Percentiles rank a stretch among this genome's conserved stretches.
Evolutionary conservation across 164 flowering plant genomes (phyloP).

Genomic region (Santalum album): DNA sequence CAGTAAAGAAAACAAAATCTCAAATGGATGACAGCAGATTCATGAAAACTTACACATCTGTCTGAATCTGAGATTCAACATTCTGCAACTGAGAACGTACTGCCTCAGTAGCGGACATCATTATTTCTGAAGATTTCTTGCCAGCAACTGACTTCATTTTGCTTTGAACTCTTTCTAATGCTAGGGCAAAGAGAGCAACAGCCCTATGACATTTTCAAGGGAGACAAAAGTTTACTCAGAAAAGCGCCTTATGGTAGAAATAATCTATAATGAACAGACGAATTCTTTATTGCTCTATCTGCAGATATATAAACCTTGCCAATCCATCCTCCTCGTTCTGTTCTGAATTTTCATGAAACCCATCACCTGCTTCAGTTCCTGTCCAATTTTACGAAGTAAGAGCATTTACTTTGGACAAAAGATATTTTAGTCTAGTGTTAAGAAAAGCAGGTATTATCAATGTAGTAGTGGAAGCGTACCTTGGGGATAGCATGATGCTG

Average conservation of each 20-base stretch:
- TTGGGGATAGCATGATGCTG: slow-evolving; percentile 23
- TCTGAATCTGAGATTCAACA: slow-evolving; percentile 53
- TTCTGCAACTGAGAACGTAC: slow-evolving; percentile 45
- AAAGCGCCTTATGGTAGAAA: background rate
- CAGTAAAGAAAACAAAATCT: slow-evolving; percentile 6
- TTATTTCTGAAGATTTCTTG: slow-evolving; percentile 59
- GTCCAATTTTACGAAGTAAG: slow-evolving; percentile 10
- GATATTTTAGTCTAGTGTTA: background rate
- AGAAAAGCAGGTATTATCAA: background rate
- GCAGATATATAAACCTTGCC: slow-evolving; percentile 33
- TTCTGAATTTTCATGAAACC: slow-evolving; percentile 23
- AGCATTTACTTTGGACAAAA: slow-evolving; percentile 2
- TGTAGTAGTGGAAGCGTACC: slow-evolving; percentile 13
- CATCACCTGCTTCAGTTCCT: slow-evolving; percentile 32
- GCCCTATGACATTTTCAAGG: slow-evolving; percentile 37
- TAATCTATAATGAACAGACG: background rate
- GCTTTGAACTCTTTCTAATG: slow-evolving; percentile 44
- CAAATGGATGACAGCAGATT: slow-evolving; percentile 2
- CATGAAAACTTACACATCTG: slow-evolving; percentile 51
- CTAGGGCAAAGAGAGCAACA: slow-evolving; percentile 42
- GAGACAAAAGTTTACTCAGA: slow-evolving; percentile 5
- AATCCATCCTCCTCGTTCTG: slow-evolving; percentile 42
- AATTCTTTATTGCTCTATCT: slow-evolving; percentile 1
- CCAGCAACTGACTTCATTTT: slow-evolving; percentile 43
- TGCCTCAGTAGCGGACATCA: slow-evolving; percentile 46